Evolutionary conservation across 2,329 filamentous ascomycete species (phyloP).

Genomic region (Pestalotiopsis sp.): DNA sequence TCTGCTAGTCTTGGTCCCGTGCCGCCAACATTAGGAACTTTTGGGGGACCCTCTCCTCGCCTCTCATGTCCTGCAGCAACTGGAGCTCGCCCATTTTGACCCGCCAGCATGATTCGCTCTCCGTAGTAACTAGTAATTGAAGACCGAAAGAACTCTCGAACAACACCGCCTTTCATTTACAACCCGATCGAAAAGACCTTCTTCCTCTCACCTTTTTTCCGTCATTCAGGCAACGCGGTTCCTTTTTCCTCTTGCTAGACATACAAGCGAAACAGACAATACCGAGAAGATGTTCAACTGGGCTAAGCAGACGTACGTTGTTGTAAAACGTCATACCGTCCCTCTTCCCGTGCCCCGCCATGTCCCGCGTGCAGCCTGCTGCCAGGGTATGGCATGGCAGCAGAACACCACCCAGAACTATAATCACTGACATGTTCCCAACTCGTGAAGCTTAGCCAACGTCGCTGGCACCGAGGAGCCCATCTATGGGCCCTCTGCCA

Average conservation of each 20-base stretch:
- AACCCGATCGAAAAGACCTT: not conserved
- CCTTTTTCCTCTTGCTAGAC: not conserved
- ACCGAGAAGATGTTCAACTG: slow-evolving; percentile 78
- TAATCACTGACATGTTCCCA: slow-evolving; percentile 20
- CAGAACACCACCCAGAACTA: not conserved
- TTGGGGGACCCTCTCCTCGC: too few species aligned
- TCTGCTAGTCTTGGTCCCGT: not conserved
- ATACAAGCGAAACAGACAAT: not conserved
- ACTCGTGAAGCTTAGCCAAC: slow-evolving; percentile 58
- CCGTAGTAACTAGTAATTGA: not conserved
- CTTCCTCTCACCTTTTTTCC: not conserved
- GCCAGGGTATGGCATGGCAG: not conserved
- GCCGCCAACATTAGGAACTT: not conserved
- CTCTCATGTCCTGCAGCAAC: not conserved
- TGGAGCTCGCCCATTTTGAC: not conserved
- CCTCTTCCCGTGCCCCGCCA: slow-evolving; percentile 5
- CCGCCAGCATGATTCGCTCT: slow-evolving; percentile 7
- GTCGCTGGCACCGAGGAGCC: slow-evolving; percentile 96
- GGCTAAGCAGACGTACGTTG: slow-evolving; percentile 83
- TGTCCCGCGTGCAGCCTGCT: slow-evolving; percentile 10
- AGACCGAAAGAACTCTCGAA: not conserved
- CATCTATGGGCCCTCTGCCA: slow-evolving; percentile 86
- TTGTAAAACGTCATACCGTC: not conserved
- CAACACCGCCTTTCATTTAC: slow-evolving; percentile 8
- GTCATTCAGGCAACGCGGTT: not conserved